phyloP scores from a whole-genome alignment of 192 early-diverging fungal genomes.

The Helicostylum pulchrum region DNA sequence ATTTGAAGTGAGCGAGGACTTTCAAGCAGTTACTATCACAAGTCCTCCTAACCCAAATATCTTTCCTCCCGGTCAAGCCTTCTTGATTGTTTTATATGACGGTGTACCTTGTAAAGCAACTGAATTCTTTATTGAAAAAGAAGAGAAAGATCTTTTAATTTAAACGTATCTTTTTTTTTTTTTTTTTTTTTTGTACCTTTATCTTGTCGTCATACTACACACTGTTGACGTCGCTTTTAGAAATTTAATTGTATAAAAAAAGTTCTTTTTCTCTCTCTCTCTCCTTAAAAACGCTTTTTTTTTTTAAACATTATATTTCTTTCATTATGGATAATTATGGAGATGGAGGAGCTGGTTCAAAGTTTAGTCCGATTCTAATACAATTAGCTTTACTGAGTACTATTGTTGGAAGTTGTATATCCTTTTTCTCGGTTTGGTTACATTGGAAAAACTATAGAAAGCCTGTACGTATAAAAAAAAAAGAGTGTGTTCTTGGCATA shows the following conservation, averaged over 20 bases:
- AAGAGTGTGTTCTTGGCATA: neutral
- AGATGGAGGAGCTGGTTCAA: conserved; percentile 45
- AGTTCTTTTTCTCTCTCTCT: neutral
- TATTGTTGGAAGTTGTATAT: conserved; percentile 44
- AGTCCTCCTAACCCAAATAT: conserved; percentile 50
- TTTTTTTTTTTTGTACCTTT: neutral
- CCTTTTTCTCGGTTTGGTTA: conserved; percentile 49
- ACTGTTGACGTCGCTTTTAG: too few relatives aligned
- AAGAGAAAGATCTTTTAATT: conserved; percentile 11
- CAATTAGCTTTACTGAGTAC: conserved; percentile 48
- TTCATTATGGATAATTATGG: conserved; percentile 19
- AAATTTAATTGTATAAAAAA: too few relatives aligned
- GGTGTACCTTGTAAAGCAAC: conserved; percentile 41
- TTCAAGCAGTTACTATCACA: conserved; percentile 24
- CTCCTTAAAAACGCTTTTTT: neutral
- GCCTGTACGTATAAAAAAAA: conserved; percentile 40
- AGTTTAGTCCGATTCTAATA: conserved; percentile 39
- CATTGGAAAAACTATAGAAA: conserved; percentile 61
- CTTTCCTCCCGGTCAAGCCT: conserved; percentile 56
- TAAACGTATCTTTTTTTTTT: neutral
- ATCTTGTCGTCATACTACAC: neutral
- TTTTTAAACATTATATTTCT: neutral
- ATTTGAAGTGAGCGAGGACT: conserved; percentile 19
- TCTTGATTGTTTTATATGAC: conserved; percentile 45
- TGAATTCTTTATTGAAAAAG: conserved; percentile 23